These are phyloP conservation scores for Clavispora fructus DNA, from an alignment of 805 yeast genomes.

Conservation along the genomic window DNA sequence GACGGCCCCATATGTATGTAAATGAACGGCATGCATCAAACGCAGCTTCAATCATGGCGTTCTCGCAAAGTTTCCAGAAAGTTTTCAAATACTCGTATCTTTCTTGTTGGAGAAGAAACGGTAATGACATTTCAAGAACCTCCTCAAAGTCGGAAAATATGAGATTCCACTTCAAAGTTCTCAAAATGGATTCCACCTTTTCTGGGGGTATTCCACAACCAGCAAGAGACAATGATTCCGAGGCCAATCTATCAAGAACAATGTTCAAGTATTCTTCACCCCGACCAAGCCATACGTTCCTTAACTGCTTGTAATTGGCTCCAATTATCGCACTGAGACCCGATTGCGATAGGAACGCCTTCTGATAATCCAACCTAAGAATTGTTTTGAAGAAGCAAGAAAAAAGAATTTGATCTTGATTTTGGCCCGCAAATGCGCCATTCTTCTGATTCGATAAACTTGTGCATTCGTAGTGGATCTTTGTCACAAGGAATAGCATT, in stretches of 20 bases:
- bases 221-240: slow-evolving; percentile 9
- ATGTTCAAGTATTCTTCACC: slow-evolving; percentile 8
- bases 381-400: not conserved
- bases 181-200: slow-evolving; percentile 16
- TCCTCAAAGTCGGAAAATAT: slow-evolving; percentile 23
- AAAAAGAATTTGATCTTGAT: not conserved
- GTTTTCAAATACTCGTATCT: not conserved
- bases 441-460: not conserved
- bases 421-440: not conserved
- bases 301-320: slow-evolving; percentile 12
- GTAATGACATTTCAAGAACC: slow-evolving; percentile 17
- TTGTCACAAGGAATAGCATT: not conserved
- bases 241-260: slow-evolving; percentile 5
- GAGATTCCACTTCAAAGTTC: slow-evolving; percentile 25
- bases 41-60: slow-evolving; percentile 14
- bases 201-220: slow-evolving; percentile 6
- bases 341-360: not conserved
- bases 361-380: not conserved
- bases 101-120: slow-evolving; percentile 11
- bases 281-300: slow-evolving; percentile 13
- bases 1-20: slow-evolving; percentile 23
- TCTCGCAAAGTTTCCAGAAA: slow-evolving; percentile 12
- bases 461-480: not conserved
- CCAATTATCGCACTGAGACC: not conserved
- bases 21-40: slow-evolving; percentile 18